Conservation (phyloP, 495 filamentous ascomycete species). For the Neurospora tetrasperma region DNA sequence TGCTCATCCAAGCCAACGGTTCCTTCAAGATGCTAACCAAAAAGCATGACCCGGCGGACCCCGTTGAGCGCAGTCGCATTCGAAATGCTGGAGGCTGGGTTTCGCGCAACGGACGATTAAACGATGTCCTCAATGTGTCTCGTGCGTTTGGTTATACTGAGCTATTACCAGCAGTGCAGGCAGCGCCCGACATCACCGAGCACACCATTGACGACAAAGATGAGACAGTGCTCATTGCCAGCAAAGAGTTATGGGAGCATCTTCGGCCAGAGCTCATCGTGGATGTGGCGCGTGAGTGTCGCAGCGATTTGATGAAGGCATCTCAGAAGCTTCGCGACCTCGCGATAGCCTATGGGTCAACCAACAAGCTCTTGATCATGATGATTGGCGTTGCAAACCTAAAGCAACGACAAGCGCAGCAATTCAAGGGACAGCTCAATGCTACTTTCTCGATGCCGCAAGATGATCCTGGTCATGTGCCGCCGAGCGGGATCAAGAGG, state of each 20-base stretch:
- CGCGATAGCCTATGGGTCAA: conserved; percentile 88
- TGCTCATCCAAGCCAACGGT: conserved; percentile 83
- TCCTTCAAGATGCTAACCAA: conserved; percentile 68
- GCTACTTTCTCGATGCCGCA: conserved; percentile 61
- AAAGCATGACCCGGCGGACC: conserved; percentile 86
- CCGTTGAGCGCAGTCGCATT: conserved; percentile 74
- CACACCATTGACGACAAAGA: conserved; percentile 77
- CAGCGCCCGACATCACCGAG: conserved; percentile 74
- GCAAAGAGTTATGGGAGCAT: conserved; percentile 89
- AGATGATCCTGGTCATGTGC: conserved; percentile 55
- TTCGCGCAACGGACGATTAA: conserved; percentile 84
- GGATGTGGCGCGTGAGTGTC: conserved; percentile 78
- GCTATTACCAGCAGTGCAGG: conserved; percentile 85
- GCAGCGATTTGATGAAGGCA: conserved; percentile 85
- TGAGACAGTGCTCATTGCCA: conserved; percentile 86
- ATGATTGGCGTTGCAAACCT: conserved; percentile 86
- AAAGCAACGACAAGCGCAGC: conserved; percentile 63
- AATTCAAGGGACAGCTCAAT: conserved; percentile 61
- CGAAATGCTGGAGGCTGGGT: conserved; percentile 93
- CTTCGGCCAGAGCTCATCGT: conserved; percentile 78
- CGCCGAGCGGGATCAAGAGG: conserved; percentile 44
- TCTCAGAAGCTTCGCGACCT: conserved; percentile 91
- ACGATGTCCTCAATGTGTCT: conserved; percentile 83
- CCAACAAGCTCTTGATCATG: conserved; percentile 96
- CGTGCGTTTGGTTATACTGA: conserved; percentile 91